Percentiles rank a stretch among this genome's conserved stretches.
These are phyloP conservation scores for Forsythia viridissima DNA, from an alignment of 257 asterid species.

Conservation along the genomic window DNA sequence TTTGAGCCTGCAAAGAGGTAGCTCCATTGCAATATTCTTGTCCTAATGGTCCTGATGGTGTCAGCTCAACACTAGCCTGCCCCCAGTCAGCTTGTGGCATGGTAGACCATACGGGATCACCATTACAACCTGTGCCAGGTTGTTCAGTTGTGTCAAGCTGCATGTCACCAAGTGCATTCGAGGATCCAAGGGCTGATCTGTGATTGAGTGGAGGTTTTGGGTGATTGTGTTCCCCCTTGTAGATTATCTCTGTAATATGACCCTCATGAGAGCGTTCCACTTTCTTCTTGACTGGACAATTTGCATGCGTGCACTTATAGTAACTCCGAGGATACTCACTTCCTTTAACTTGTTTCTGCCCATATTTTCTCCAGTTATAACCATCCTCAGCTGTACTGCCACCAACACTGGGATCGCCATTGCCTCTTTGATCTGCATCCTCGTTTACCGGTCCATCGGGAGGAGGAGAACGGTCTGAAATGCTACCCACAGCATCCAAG, in stretches of 20 bases:
- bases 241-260: slow-evolving; percentile 70
- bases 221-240: slow-evolving; percentile 83
- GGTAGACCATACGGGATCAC: slow-evolving; percentile 43
- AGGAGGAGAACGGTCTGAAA: slow-evolving; percentile 53
- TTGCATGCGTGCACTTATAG: slow-evolving; percentile 73
- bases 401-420: slow-evolving; percentile 47
- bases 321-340: slow-evolving; percentile 85
- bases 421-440: slow-evolving; percentile 53
- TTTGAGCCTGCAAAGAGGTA: slow-evolving; percentile 38
- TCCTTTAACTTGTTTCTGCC: slow-evolving; percentile 87
- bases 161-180: slow-evolving; percentile 43
- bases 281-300: slow-evolving; percentile 78
- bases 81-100: slow-evolving; percentile 53
- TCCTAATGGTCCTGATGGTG: slow-evolving; percentile 36
- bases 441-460: slow-evolving; percentile 52
- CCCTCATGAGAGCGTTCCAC: slow-evolving; percentile 78
- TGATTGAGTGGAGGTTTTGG: slow-evolving; percentile 62
- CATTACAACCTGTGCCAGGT: slow-evolving; percentile 30
- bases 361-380: slow-evolving; percentile 81
- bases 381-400: slow-evolving; percentile 74
- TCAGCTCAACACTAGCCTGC: slow-evolving; percentile 39
- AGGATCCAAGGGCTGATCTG: slow-evolving; percentile 52
- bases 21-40: slow-evolving; percentile 37
- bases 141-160: slow-evolving; percentile 51
- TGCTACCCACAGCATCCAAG: slow-evolving; percentile 32